phyloP scores from a whole-genome alignment of 2,329 filamentous ascomycete species.

The Dendryphion nanum region DNA sequence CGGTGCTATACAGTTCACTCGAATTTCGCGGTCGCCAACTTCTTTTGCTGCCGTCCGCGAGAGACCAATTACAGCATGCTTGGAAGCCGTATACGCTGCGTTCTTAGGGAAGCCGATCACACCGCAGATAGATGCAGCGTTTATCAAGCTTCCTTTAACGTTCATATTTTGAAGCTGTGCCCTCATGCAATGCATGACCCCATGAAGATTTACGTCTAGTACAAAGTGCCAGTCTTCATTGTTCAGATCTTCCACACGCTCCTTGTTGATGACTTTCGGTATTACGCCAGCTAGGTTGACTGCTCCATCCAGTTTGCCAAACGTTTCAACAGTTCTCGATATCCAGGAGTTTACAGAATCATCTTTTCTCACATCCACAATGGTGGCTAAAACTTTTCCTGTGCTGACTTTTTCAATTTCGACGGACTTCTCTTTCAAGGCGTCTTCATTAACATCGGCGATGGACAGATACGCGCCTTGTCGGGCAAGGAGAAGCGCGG shows the following conservation, averaged over 20 bases:
- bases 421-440: conserved; percentile 10
- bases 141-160: conserved; percentile 9
- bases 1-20: conserved; percentile 12
- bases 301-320: conserved; percentile 38
- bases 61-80: conserved; percentile 35
- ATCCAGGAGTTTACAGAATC: conserved; percentile 6
- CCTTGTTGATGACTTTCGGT: conserved; percentile 9
- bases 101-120: conserved; percentile 9
- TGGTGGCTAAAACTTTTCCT: conserved; percentile 7
- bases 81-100: conserved; percentile 19
- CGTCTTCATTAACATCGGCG: conserved; percentile 27
- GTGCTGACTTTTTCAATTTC: conserved; percentile 9
- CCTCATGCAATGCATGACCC: conserved; percentile 10
- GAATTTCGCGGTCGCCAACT: conserved; percentile 5
- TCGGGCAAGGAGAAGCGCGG: conserved; percentile 28
- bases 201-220: conserved; percentile 12
- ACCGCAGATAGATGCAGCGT: conserved; percentile 9
- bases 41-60: conserved; percentile 29
- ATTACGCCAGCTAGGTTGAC: conserved; percentile 39
- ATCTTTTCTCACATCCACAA: conserved; percentile 30
- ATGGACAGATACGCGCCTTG: conserved; percentile 35
- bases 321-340: conserved; percentile 19
- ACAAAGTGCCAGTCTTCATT: conserved; percentile 16
- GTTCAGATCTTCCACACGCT: conserved; percentile 11
- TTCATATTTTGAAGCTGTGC: conserved; percentile 12